These are phyloP conservation scores for Vanrija pseudolonga DNA, from an alignment of 1,284 basidiomycete species.

Conservation along the genomic window DNA sequence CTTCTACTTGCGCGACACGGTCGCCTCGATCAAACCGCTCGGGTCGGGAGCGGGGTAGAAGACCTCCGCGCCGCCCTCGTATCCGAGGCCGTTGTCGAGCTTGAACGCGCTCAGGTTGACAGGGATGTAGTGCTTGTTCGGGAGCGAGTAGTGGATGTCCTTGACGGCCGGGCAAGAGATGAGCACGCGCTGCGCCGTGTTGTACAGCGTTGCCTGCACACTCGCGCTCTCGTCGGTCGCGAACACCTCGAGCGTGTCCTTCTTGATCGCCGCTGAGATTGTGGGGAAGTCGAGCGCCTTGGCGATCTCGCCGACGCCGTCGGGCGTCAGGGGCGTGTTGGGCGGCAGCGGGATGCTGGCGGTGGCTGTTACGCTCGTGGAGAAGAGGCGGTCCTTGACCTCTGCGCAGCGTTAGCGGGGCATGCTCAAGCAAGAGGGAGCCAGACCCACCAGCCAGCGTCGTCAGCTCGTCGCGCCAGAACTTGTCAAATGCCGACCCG, in stretches of 20 bases:
- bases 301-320: slow-evolving; percentile 52
- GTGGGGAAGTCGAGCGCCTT: slow-evolving; percentile 60
- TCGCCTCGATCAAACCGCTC: slow-evolving; percentile 52
- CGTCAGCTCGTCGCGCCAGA: slow-evolving; percentile 81
- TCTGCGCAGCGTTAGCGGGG: neutral
- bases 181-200: slow-evolving; percentile 75
- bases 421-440: too few species aligned
- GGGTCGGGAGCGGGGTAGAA: slow-evolving; percentile 76
- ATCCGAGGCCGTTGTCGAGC: slow-evolving; percentile 52
- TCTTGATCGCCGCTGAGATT: slow-evolving; percentile 58
- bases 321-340: slow-evolving; percentile 53
- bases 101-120: slow-evolving; percentile 45
- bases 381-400: slow-evolving; percentile 71
- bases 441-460: slow-evolving; percentile 64
- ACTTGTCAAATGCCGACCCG: slow-evolving; percentile 80
- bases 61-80: slow-evolving; percentile 69
- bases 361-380: slow-evolving; percentile 70
- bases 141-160: slow-evolving; percentile 69
- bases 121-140: slow-evolving; percentile 87
- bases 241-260: slow-evolving; percentile 74
- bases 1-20: slow-evolving; percentile 47
- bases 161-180: slow-evolving; percentile 61
- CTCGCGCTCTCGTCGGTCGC: slow-evolving; percentile 83
- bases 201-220: slow-evolving; percentile 91
- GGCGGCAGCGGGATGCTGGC: slow-evolving; percentile 60